Evolutionary conservation across 169 alveolate species (phyloP), one percentile per base, ranked within the genome.

Genomic region (Condylostoma magnum): DNA sequence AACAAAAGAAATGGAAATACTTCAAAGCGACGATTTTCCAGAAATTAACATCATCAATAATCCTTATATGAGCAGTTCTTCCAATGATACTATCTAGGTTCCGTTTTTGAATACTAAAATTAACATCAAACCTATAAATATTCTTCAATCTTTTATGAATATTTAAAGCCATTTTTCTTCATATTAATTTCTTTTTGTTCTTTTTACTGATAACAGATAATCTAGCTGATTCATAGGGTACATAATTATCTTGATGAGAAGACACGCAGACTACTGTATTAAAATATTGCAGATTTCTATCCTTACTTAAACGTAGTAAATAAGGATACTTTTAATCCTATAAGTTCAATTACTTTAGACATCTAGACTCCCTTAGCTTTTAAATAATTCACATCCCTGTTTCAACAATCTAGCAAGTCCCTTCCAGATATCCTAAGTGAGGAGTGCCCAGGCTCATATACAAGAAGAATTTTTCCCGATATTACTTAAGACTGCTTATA

Each of bases 341-440:
- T 82, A 89, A 84, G 58, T 85, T 78, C 54, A 92, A 74, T 69
- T 92, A 81, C 25, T 81, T 65, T 20, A 92, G 71, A 53, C 86
- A 77, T 76, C 60, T 55, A 65, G 91, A 78, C 46, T 83, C 83
- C 79, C 81, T 92, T 90, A 92, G 76, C 44, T 79, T 81, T 67
- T 87, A 82, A 36, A 92, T 46, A 58, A 89, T 80, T 93, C 95
- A 92, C 80, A 92, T 84, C 3, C 73, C 97, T 31, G 97, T 89
- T 58, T 84, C 87, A 38, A 92, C 80, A 47, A 92, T 68, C 65
- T 86, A 82, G 60, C 69, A 89, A 84, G 93, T 80, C 51, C 87
- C 76, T 54, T 82, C 84, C 56, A 85, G 81, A 53, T 86, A 87
- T 8, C 97, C 95, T 38, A 92, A 76, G 74, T 92, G 97, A 34